Evolutionary conservation across 2,329 filamentous ascomycete genomes (phyloP), one percentile per base, ranked within the genome.

Genomic region (Penicillium sp.): DNA sequence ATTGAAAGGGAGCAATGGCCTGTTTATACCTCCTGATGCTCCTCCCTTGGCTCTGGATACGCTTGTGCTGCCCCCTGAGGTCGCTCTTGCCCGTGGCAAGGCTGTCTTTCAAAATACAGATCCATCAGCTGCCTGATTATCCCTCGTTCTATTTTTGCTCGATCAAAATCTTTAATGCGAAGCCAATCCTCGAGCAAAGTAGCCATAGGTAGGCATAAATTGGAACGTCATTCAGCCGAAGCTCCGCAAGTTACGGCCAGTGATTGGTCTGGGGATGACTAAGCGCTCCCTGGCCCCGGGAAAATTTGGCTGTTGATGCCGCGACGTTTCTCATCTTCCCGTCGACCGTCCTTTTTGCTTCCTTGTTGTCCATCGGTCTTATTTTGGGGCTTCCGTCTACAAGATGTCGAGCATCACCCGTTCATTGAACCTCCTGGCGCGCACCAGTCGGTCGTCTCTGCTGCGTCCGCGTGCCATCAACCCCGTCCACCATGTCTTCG

Each of bases 371-470:
- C 48, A 57, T 61, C 55, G 57, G 29, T 32, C 29, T 61, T 61
- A 51, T 57, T 56, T 62, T 56, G 51, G 49, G 47, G 54, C 63
- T 62, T 50, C 55, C 53, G 60, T 60, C 55, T 55, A 62, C 76
- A 86, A 71, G 66, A 95, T 94, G 87, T 84, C 89, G 73, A 80
- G 81, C 67, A 83, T 93, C 67, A 81, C 89, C 70, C 84, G 89
- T 77, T 82, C 85, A 54, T 67, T 89, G 64, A 81, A 82, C 73
- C 85, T 88, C 64, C 84, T 95, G 65, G 72, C 93, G 74, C 86
- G 88, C 77, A 86, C 89, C 59, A 85, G 87, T 71, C 85, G 88
- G 66, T 77, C 81, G 62, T 84, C 87, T 61, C 77, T 93, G 66
- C 77, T 81, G 70, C 78, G 81, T 64, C 80, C 83, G 68, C 82